These are phyloP conservation scores for Torulaspora gathmanii DNA, from an alignment of 805 yeast genomes.

Conservation along the genomic window DNA sequence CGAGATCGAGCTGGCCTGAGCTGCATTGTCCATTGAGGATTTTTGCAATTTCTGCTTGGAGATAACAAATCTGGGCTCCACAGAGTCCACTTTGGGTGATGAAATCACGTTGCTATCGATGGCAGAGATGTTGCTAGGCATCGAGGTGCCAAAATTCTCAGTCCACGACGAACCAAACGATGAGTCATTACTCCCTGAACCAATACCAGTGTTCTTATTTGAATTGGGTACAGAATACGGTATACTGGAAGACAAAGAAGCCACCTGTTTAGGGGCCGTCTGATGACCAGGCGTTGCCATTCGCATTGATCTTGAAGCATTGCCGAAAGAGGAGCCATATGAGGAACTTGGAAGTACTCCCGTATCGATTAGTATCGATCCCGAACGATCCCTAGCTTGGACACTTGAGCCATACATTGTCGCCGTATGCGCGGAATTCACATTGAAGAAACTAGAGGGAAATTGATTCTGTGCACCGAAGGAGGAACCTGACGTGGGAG, in stretches of 20 bases:
- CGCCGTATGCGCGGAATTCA: constrained; percentile 38
- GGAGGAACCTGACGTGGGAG: constrained; percentile 13
- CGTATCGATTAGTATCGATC: constrained; percentile 25
- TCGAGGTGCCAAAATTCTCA: constrained; percentile 35
- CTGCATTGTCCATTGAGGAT: constrained; percentile 25
- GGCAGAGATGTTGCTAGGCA: constrained; percentile 41
- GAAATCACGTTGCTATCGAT: constrained; percentile 58
- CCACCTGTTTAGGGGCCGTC: constrained; percentile 24
- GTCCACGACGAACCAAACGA: constrained; percentile 35
- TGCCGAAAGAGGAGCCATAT: constrained; percentile 9
- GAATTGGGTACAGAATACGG: constrained; percentile 75
- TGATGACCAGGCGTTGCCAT: constrained; percentile 13
- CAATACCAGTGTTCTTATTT: constrained; percentile 30
- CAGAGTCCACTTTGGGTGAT: constrained; percentile 63
- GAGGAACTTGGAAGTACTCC: constrained; percentile 6
- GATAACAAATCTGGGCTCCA: constrained; percentile 84
- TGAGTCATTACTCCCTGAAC: constrained; percentile 27
- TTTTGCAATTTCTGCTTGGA: constrained; percentile 58
- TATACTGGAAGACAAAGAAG: constrained; percentile 53
- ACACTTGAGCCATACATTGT: constrained; percentile 24
- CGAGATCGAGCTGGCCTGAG: constrained; percentile 24
- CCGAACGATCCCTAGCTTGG: constrained; percentile 21
- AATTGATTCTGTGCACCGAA: constrained; percentile 13
- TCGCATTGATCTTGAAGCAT: constrained; percentile 15
- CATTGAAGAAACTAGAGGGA: constrained; percentile 32